These are phyloP conservation scores for Xylogone sp. DNA, from an alignment of 2,329 filamentous ascomycete genomes.

Conservation along the genomic window DNA sequence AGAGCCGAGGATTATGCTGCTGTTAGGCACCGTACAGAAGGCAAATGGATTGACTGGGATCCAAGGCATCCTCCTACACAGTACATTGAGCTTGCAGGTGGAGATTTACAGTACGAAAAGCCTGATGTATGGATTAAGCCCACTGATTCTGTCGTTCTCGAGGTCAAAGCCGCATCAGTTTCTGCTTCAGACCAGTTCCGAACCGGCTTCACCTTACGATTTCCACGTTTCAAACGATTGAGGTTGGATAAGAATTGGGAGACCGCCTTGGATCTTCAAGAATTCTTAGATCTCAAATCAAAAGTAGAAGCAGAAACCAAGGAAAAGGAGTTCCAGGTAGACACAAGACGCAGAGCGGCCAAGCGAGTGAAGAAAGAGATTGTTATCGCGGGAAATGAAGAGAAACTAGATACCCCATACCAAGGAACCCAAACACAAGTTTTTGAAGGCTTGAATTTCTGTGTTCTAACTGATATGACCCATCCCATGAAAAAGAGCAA, in stretches of 20 bases:
- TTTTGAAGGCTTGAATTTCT: conserved; percentile 77
- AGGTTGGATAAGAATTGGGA: conserved; percentile 84
- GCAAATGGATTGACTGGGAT: conserved; percentile 90
- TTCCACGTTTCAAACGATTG: conserved; percentile 82
- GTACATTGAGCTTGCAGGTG: conserved; percentile 78
- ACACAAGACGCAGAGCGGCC: conserved; percentile 54
- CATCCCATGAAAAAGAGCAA: conserved; percentile 72
- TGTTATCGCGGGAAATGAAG: conserved; percentile 67
- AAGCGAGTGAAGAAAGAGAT: conserved; percentile 67
- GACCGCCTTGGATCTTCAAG: conserved; percentile 70
- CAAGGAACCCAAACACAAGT: conserved; percentile 56
- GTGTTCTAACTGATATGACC: conserved; percentile 72
- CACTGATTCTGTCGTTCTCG: conserved; percentile 79
- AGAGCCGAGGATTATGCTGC: conserved; percentile 78
- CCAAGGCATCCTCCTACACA: conserved; percentile 68
- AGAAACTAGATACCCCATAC: conserved; percentile 45
- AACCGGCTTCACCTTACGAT: conserved; percentile 73
- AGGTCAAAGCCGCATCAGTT: conserved; percentile 83
- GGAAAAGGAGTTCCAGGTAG: conserved; percentile 75
- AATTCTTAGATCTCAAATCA: conserved; percentile 69
- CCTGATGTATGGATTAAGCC: conserved; percentile 95
- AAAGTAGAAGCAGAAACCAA: conserved; percentile 67
- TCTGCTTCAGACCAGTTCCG: conserved; percentile 74
- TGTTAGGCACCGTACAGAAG: conserved; percentile 78
- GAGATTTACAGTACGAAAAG: conserved; percentile 66